These are phyloP conservation scores for Ogataea nonfermentans DNA, from an alignment of 805 yeast genomes.

Conservation along the genomic window DNA sequence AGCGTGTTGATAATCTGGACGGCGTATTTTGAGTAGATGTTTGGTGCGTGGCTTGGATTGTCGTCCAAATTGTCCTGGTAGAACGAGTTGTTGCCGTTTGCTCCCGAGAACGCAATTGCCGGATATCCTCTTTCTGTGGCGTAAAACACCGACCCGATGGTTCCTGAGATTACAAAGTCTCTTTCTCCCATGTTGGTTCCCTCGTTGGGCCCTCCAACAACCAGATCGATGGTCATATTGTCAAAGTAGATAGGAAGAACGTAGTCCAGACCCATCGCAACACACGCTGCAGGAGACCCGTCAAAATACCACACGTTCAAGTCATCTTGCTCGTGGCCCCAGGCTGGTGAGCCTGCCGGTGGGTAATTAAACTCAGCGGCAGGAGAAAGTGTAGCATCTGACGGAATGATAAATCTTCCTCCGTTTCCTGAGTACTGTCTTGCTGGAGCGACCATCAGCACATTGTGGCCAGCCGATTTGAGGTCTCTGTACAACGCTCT, in stretches of 20 bases:
- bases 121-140: constrained; percentile 48
- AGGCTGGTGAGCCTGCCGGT: constrained; percentile 48
- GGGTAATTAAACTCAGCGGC: constrained; percentile 50
- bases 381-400: constrained; percentile 36
- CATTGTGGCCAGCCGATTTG: constrained; percentile 47
- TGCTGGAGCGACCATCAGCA: constrained; percentile 50
- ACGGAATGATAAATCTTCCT: constrained; percentile 49
- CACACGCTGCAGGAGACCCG: constrained; percentile 55
- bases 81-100: constrained; percentile 48
- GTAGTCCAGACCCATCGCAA: constrained; percentile 47
- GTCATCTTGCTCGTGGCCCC: constrained; percentile 50
- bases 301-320: constrained; percentile 51
- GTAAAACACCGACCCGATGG: constrained; percentile 50
- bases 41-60: constrained; percentile 40
- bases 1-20: constrained; percentile 40
- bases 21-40: constrained; percentile 44
- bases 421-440: constrained; percentile 54
- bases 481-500: constrained; percentile 53
- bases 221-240: constrained; percentile 45
- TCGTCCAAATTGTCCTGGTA: constrained; percentile 44
- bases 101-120: constrained; percentile 52
- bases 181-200: constrained; percentile 47
- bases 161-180: constrained; percentile 46
- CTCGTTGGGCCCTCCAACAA: constrained; percentile 53
- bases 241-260: constrained; percentile 45